Base-by-base conservation (phyloP, 441 rosid species). In the Isatis lusitanica region DNA sequence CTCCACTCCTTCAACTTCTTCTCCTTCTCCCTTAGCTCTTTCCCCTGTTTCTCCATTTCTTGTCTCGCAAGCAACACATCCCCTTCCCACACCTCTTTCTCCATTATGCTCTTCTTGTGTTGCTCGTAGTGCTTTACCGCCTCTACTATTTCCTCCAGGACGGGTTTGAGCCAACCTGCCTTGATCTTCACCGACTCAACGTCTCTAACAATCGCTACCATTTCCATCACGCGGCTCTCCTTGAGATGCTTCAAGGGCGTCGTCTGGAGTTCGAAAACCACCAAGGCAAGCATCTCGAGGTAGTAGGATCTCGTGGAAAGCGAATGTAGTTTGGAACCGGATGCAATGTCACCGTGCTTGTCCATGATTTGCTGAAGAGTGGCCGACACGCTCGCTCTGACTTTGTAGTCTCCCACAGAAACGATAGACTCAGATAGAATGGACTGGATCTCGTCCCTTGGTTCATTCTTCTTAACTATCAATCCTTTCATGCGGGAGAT, bases 121-220 rank as follows among this genome's bases (percentile, higher is more conserved):
- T 60, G 28, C 5, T 66, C 73, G 5, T 70, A 68, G 31, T 86
- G 83, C 74, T 88, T 86, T 28, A 83, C 31, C 9, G 74, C 87
- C 67, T 85, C 86, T 12, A 36, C 9, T 8, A 74, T 68, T 10
- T 75, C 70, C 43, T 75, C 74, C 15, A 75, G 26, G 8, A 44
- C 52, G 1, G 70, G 50, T 51, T 44, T 68, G 64, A 75, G 74
- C 74, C 79, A 75, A 3, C 36, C 66, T 62, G 13, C 66, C 53
- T 68, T 68, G 28, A 75, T 75, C 69, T 75, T 75, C 66, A 69
- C 66, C 0, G 74, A 75, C 74, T 75, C 78, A 5, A 74, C 33
- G 18, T 74, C 78, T 67, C 11, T 75, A 10, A 75, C 69, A 52
- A 68, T 75, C 4, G 69, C 69, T 51, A 68, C 39, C 78, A 75